phyloP scores from a whole-genome alignment of 2,329 filamentous ascomycete genomes.

The Nectriaceae sp. region DNA sequence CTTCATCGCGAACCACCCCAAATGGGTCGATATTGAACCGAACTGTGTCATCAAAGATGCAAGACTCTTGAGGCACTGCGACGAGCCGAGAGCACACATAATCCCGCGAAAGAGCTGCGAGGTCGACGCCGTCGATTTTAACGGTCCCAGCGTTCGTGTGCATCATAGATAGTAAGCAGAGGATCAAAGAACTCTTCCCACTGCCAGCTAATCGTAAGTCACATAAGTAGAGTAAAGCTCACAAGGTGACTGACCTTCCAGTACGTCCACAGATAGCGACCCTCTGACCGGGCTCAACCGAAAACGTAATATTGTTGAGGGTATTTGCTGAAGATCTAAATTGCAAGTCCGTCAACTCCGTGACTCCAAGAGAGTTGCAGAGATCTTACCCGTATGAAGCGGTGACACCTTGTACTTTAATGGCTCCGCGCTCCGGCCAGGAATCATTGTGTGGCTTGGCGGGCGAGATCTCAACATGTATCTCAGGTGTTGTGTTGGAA shows the following conservation, averaged over 20 bases:
- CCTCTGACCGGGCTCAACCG: conserved; percentile 30
- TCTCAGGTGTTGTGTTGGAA: conserved; percentile 20
- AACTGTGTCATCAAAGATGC: conserved; percentile 46
- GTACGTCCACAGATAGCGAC: conserved; percentile 37
- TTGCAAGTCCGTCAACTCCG: conserved; percentile 8
- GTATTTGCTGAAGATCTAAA: no score
- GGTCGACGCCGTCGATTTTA: conserved; percentile 42
- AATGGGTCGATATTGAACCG: conserved; percentile 41
- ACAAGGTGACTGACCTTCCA: no score
- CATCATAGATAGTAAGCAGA: conserved; percentile 40
- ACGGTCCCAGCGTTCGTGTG: conserved; percentile 36
- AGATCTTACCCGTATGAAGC: conserved; percentile 29
- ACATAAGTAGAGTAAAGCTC: no score
- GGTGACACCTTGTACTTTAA: conserved; percentile 28
- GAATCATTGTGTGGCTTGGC: conserved; percentile 13
- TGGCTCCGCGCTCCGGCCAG: conserved; percentile 30
- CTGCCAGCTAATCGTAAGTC: conserved; percentile 20
- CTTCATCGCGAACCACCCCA: conserved; percentile 10
- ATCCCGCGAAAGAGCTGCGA: conserved; percentile 38
- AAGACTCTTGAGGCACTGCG: conserved; percentile 51
- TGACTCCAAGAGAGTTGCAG: no score
- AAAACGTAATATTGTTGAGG: conserved; percentile 25
- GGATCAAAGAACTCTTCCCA: conserved; percentile 43
- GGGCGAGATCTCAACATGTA: conserved; percentile 8
- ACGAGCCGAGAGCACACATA: conserved; percentile 48